phyloP scores from a whole-genome alignment of 2,329 filamentous ascomycete genomes.

The Grosmannia huntii region DNA sequence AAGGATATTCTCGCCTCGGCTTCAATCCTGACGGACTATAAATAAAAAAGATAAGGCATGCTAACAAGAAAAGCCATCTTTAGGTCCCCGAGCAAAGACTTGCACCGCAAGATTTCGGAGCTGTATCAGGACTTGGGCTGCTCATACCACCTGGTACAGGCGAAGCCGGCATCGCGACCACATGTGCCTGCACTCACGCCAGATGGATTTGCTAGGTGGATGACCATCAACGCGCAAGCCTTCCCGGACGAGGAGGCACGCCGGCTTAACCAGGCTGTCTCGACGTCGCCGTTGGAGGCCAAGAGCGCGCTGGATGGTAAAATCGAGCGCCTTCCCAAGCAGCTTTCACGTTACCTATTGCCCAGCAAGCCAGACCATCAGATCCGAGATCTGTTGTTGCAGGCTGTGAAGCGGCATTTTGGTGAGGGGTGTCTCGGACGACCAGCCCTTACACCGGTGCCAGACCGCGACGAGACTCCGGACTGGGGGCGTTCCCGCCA shows the following conservation, averaged over 20 bases:
- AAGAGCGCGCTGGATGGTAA: constrained; percentile 42
- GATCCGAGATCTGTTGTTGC: constrained; percentile 46
- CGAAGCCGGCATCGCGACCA: constrained; percentile 35
- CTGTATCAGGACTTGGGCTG: constrained; percentile 42
- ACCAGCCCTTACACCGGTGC: not conserved
- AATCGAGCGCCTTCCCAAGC: constrained; percentile 64
- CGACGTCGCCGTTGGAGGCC: constrained; percentile 53
- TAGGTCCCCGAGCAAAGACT: constrained; percentile 17
- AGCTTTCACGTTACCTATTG: constrained; percentile 61
- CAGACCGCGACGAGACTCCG: not conserved
- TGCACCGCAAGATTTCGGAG: constrained; percentile 15
- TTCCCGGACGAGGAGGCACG: constrained; percentile 64
- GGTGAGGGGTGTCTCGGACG: constrained; percentile 1
- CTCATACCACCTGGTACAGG: constrained; percentile 54
- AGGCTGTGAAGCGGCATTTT: constrained; percentile 39
- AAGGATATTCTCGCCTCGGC: constrained; percentile 15
- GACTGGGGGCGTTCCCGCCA: not conserved
- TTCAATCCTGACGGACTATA: too few relatives aligned
- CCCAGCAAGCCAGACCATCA: constrained; percentile 45
- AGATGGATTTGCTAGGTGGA: constrained; percentile 58
- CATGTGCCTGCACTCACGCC: constrained; percentile 53
- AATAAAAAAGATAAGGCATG: too few relatives aligned
- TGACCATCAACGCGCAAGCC: constrained; percentile 58
- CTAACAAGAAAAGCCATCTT: constrained; percentile 34
- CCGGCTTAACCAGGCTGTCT: constrained; percentile 54